Percentiles rank a stretch among this genome's conserved stretches.
Conservation (phyloP, 371 early-diverging fungal species). For the Blyttiomyces sp. region DNA sequence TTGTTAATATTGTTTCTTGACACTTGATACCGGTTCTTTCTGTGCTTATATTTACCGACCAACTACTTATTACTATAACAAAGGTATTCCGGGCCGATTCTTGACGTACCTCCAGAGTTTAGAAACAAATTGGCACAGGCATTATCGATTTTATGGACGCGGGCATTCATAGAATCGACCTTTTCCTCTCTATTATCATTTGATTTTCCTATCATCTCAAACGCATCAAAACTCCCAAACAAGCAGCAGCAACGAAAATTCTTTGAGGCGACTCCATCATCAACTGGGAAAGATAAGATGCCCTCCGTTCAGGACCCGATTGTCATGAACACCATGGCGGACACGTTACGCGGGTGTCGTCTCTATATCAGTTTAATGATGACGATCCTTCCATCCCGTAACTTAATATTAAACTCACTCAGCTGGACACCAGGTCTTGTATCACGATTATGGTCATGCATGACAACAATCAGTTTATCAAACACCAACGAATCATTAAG, state of each 20-base stretch:
- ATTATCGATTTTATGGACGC: constrained; percentile 58
- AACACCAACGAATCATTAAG: constrained; percentile 53
- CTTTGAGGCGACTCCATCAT: not conserved
- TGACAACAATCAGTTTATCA: constrained; percentile 59
- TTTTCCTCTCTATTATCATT: not conserved
- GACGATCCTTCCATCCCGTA: constrained; percentile 47
- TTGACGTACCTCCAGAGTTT: constrained; percentile 31
- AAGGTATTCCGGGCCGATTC: constrained; percentile 49
- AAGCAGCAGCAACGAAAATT: not conserved
- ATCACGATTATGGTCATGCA: constrained; percentile 60
- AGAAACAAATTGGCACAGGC: constrained; percentile 48
- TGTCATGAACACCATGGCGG: too few relatives aligned
- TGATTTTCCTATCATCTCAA: constrained; percentile 14
- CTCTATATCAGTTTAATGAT: constrained; percentile 48
- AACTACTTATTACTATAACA: not conserved
- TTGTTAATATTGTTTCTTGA: not conserved
- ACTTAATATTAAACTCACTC: constrained; percentile 55
- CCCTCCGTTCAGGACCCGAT: too few relatives aligned
- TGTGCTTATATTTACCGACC: not conserved
- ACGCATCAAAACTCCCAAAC: constrained; percentile 49
- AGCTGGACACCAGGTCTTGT: constrained; percentile 58
- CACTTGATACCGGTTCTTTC: not conserved
- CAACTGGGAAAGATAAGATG: too few relatives aligned
- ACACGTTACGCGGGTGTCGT: constrained; percentile 40
- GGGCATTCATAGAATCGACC: constrained; percentile 41